A percentile compares a stretch with the other conserved stretches of the same genome.
Evolutionary conservation across 805 yeast genomes (phyloP).

Genomic region (Grigorovia yakushimaensis): DNA sequence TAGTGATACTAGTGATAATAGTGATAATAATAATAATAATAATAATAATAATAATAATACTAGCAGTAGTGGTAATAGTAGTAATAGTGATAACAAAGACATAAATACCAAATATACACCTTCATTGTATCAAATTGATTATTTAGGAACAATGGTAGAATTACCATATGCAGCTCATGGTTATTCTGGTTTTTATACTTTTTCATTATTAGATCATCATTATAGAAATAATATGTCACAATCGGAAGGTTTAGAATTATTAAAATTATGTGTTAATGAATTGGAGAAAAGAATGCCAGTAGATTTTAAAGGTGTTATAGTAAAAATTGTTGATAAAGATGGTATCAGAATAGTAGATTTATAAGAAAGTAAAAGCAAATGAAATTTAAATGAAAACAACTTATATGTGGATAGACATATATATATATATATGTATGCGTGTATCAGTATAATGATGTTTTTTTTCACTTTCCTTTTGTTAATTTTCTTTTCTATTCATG

Average conservation of each 20-base stretch:
- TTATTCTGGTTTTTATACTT: conserved; percentile 91
- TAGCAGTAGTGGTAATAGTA: background rate
- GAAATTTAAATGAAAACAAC: background rate
- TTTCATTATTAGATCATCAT: conserved; percentile 84
- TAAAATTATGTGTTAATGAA: conserved; percentile 67
- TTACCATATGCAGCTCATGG: conserved; percentile 98
- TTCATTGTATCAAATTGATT: conserved; percentile 79
- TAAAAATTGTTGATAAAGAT: conserved; percentile 56
- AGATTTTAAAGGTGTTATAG: conserved; percentile 80
- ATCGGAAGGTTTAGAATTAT: conserved; percentile 70
- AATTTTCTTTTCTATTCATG: no score
- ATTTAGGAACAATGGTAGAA: conserved; percentile 82
- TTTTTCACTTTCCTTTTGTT: no score
- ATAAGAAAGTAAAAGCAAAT: background rate
- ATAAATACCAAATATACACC: conserved; percentile 36
- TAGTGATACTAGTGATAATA: background rate
- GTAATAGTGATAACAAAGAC: background rate
- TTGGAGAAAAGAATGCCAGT: conserved; percentile 61
- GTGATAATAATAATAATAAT: background rate
- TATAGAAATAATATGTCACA: conserved; percentile 65
- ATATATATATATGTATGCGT: no score
- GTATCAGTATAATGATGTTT: no score
- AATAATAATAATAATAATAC: conserved; percentile 30
- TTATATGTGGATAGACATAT: no score
- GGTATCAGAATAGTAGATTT: conserved; percentile 40